Evolutionary conservation across 2,329 filamentous ascomycete species (phyloP).

Genomic region (Fusarium praegraminearum): DNA sequence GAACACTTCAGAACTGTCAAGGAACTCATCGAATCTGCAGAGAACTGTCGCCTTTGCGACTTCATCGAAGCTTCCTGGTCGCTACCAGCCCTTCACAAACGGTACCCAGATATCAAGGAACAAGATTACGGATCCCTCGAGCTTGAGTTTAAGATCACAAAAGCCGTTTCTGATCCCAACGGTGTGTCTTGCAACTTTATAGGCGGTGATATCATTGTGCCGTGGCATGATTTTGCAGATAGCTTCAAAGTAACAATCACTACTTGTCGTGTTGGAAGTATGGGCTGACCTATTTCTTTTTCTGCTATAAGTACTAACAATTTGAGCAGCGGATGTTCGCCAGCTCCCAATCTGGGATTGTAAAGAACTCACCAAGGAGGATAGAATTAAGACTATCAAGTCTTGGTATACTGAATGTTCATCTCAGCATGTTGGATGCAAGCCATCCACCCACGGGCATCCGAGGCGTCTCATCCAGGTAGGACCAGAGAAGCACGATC

Average conservation of each 20-base stretch:
- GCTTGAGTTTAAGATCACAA: background rate
- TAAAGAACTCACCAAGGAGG: background rate
- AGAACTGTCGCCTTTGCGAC: background rate
- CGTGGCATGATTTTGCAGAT: background rate
- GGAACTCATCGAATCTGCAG: background rate
- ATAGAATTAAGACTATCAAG: background rate
- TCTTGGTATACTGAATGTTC: background rate
- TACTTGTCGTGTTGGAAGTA: background rate
- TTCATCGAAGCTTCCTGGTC: background rate
- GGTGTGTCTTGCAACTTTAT: background rate
- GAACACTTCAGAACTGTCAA: background rate
- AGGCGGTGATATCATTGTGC: background rate
- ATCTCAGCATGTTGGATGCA: background rate
- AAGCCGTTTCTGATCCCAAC: background rate
- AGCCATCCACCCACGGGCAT: background rate
- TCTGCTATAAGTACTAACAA: accelerated
- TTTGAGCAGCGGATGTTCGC: background rate
- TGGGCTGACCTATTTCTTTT: background rate
- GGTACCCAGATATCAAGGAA: background rate
- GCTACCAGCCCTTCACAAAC: background rate
- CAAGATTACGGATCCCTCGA: background rate
- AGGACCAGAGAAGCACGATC: background rate
- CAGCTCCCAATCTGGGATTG: background rate
- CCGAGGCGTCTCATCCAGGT: background rate
- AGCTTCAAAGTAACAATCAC: background rate